Percentiles rank a stretch among this genome's conserved stretches.
Conservation (phyloP, 371 early-diverging fungal genomes). For the Mortierella sp. region DNA sequence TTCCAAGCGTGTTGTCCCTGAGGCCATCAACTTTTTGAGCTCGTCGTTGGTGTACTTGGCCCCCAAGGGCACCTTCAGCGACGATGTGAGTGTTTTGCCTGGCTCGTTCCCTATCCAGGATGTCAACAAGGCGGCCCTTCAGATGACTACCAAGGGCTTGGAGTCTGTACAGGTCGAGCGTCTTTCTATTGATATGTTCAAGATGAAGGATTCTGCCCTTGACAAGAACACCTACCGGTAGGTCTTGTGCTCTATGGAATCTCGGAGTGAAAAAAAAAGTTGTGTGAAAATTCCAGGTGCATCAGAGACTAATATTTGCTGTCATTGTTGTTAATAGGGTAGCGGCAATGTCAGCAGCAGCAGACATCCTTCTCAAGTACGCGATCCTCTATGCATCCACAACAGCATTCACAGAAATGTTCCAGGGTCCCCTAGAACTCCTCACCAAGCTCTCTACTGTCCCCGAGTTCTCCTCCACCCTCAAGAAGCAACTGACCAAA, state of each 20-base stretch:
- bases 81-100: constrained; percentile 49
- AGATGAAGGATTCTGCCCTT: constrained; percentile 41
- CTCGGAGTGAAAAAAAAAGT: too few species aligned
- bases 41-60: constrained; percentile 64
- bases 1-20: constrained; percentile 89
- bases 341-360: constrained; percentile 59
- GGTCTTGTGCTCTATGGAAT: background rate
- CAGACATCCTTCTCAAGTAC: constrained; percentile 65
- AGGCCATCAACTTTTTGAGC: constrained; percentile 81
- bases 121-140: constrained; percentile 15
- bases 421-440: constrained; percentile 63
- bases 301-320: background rate
- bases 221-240: constrained; percentile 50
- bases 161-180: constrained; percentile 38
- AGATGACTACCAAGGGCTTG: constrained; percentile 59
- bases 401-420: constrained; percentile 73
- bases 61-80: constrained; percentile 61
- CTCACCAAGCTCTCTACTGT: constrained; percentile 46
- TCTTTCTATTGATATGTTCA: constrained; percentile 51
- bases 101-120: constrained; percentile 68
- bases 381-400: constrained; percentile 69
- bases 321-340: constrained; percentile 20
- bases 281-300: too few species aligned
- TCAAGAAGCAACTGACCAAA: constrained; percentile 39
- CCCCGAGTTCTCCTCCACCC: constrained; percentile 27